Evolutionary conservation across 2,329 filamentous ascomycete genomes (phyloP), one percentile per base, ranked within the genome.

Genomic region (Mariannaea sp.): DNA sequence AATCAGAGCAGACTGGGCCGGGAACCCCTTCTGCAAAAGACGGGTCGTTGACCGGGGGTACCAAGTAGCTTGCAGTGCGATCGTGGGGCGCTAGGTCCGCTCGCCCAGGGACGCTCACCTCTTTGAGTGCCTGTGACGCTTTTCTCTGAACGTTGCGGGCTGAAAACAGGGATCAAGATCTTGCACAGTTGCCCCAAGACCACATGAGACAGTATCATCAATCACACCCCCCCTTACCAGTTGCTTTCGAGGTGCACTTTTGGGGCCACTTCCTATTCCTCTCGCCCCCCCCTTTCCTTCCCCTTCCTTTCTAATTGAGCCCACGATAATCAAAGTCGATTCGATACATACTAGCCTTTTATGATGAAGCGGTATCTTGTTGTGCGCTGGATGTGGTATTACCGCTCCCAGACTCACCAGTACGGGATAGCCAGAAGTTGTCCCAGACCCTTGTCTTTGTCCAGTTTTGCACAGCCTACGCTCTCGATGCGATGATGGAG

Each of bases 151-250:
- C 57, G 45, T 63, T 49, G 51, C 43, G 56, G 61, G 64, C 64
- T 66, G 64, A 66, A 66, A 66, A 65, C 64, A 66, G 64, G 64
- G 64, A 62, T 66, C 30, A 36, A 43, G 56, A 58, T 64, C 56
- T 62, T 61, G 53, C 53, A 51, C 53, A 57, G 53, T 56, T 61
- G 50, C 57, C 49, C 42, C 56, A 44, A 51, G 32, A 44, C 45
- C 50, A 42, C 17, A 16, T 7, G 12, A 38, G 14, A 20, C 29
- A 44, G 20, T 12, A 33, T n/a, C 40, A 14, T 24, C 20, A 19
- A 29, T 13, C 42, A 35, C 42, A 45, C 42, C 29, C 42, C 29
- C 42, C 29, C 30, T 24, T 19, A 12, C 19, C 7, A n/a, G 8
- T 19, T 13, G 17, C 16, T 17, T 36, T 22, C 20, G 16, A n/a